These are phyloP conservation scores for Aspergillus wentii DNA, from an alignment of 495 filamentous ascomycete genomes.

Conservation along the genomic window DNA sequence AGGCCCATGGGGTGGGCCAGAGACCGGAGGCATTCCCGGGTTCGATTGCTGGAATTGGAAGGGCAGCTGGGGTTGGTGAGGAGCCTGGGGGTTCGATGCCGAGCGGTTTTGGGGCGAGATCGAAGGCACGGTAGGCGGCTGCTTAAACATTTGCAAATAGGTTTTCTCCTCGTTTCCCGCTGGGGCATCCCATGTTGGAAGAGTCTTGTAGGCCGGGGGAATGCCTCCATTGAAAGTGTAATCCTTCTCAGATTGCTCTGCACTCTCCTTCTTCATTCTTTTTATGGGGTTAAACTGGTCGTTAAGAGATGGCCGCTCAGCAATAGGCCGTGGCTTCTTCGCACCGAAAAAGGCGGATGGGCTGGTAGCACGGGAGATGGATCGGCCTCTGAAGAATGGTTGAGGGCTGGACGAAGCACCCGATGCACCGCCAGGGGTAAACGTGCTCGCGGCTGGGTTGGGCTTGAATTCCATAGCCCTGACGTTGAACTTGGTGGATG, in stretches of 20 bases:
- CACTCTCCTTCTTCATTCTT: conserved; percentile 58
- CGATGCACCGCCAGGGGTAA: conserved; percentile 65
- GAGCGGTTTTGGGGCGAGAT: conserved; percentile 65
- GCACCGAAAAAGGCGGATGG: conserved; percentile 50
- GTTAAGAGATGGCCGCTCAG: conserved; percentile 57
- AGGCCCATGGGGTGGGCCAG: conserved; percentile 58
- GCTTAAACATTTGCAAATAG: conserved; percentile 74
- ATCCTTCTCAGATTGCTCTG: conserved; percentile 42
- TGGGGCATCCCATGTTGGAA: conserved; percentile 69
- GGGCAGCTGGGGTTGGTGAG: conserved; percentile 74
- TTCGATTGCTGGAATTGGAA: conserved; percentile 54
- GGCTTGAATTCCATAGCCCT: conserved; percentile 81
- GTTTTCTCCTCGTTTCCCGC: conserved; percentile 61
- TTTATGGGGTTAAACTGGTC: conserved; percentile 71
- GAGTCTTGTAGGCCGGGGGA: conserved; percentile 69
- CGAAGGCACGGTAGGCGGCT: conserved; percentile 44
- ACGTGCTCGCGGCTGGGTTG: conserved; percentile 69
- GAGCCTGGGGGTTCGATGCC: conserved; percentile 54
- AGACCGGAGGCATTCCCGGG: conserved; percentile 28
- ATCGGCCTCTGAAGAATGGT: conserved; percentile 44
- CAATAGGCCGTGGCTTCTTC: conserved; percentile 54
- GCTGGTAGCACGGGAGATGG: conserved; percentile 47
- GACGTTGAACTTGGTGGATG: conserved; percentile 71
- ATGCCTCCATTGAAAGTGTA: conserved; percentile 67
- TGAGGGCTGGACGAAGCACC: conserved; percentile 60